These are phyloP conservation scores for Pythium coloratum DNA, from an alignment of 352 stramenopile species.

Conservation along the genomic window DNA sequence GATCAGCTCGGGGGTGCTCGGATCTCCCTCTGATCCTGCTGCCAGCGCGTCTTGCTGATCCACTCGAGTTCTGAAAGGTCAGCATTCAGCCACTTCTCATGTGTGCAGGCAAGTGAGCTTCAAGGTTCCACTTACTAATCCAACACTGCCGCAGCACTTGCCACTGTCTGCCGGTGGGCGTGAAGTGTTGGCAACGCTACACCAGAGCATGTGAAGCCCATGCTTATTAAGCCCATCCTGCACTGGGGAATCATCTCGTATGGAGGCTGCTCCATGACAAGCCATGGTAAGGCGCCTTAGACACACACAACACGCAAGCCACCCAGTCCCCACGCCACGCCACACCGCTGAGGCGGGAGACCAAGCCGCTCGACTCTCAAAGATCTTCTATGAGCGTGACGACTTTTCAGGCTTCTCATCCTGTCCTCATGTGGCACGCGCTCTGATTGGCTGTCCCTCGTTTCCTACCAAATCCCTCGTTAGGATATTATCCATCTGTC, in stretches of 20 bases:
- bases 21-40: not conserved
- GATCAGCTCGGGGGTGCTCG: not conserved
- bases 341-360: slow-evolving; percentile 3
- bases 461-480: not conserved
- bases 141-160: not conserved
- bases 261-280: too few relatives aligned
- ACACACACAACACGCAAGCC: too few relatives aligned
- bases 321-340: not conserved
- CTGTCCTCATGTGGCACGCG: not conserved
- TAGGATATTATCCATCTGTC: slow-evolving; percentile 20
- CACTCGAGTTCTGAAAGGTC: not conserved
- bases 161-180: not conserved
- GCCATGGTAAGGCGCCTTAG: too few relatives aligned
- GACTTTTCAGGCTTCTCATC: not conserved
- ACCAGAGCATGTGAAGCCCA: not conserved
- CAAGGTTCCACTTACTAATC: not conserved
- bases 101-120: not conserved
- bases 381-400: not conserved
- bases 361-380: not conserved
- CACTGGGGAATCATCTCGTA: not conserved
- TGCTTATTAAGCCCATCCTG: not conserved
- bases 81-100: slow-evolving; percentile 6
- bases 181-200: not conserved
- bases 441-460: slow-evolving; percentile 18
- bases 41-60: not conserved